Evolutionary conservation across 2,329 filamentous ascomycete species (phyloP), one percentile per base, ranked within the genome.

Genomic region (Bipolaris zeicola): DNA sequence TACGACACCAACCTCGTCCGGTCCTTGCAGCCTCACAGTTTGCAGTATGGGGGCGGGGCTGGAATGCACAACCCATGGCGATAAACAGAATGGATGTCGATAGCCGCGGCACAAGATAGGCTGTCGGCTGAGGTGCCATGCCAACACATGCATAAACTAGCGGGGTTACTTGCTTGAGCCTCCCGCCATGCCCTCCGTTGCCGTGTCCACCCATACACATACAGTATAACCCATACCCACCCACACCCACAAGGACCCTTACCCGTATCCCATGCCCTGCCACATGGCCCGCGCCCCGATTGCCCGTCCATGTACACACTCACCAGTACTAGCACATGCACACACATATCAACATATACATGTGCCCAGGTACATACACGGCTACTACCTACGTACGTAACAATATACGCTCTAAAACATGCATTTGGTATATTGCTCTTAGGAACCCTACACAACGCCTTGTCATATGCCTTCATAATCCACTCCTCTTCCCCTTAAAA

Each of bases 361-460:
- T 34, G 33, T 34, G 13, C 11, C 3, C 37, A 20, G 4, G 14
- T 10, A 8, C 37, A 39, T 3, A 10, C 16, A 20, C 18, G 10
- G 4, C 37, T 39, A 20, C 37, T 22, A 39, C 18, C 10, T 39
- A 18, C 22, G 4, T 24, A 41, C 18, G 3, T 11, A 41, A 41
- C 0, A 18, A 13, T 18, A 28, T 44, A 16, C 42, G 6, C 26
- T 5, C 24, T 33, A 43, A 26, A 52, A 57, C 38, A 63, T 64
- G 55, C 56, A 55, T 39, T 52, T 66, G 62, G 63, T 66, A 68
- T 67, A 66, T 61, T 63, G 60, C 57, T 57, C 52, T 45, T 47
- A 24, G 38, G 10, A 47, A 37, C 39, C 41, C n/a, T 42, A 42
- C 36, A 39, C 39, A 65, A 59, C 52, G 50, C 58, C 61, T 37